Evolutionary conservation across 345 rosid genomes (phyloP), one percentile per base, ranked within the genome.

Genomic region (Luvunga scandens): DNA sequence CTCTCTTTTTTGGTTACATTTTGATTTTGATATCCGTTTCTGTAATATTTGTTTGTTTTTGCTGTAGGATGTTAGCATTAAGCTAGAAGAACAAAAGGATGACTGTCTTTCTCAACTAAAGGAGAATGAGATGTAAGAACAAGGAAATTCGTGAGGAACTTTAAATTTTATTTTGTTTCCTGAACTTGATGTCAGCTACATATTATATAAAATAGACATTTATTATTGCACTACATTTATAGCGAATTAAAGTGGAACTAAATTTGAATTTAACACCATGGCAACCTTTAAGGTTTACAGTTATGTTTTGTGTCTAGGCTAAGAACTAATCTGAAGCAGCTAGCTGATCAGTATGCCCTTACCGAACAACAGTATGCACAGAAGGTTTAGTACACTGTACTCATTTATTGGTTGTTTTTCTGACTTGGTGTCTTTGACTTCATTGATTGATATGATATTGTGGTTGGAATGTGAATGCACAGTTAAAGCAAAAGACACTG

Each of bases 51-150:
- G 53, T 13, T 75, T 67, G 55, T n/a, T 79, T 83, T 63, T 85
- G 72, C 60, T 79, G 66, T 85, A 95, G 98, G 99, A 93, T 79
- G 98, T 93, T 82, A 92, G 93, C 88, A 80, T 81, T 72, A 95
- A 86, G 92, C 85, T 95, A 81, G 99, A 93, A 24, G 93, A 91
- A 81, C 98, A 93, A 85, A 95, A 93, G 81, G 91, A 92, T 72
- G 99, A 92, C 72, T 87, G 88, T 75, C 91, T 93, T 76, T 24
- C 93, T 34, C 96, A 92, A 84, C 88, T 95, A 68, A 95, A 89
- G 86, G 98, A 95, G 87, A 95, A 95, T 82, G 99, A 93, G 78
- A 95, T 88, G 99, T 95, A 89, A 90, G 96, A 72, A 45, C 30
- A 34, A 21, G 28, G 45, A 53, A 77, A 81, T 63, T 24, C 80